phyloP scores from a whole-genome alignment of 2,329 filamentous ascomycete genomes.

The Nemania sp. region DNA sequence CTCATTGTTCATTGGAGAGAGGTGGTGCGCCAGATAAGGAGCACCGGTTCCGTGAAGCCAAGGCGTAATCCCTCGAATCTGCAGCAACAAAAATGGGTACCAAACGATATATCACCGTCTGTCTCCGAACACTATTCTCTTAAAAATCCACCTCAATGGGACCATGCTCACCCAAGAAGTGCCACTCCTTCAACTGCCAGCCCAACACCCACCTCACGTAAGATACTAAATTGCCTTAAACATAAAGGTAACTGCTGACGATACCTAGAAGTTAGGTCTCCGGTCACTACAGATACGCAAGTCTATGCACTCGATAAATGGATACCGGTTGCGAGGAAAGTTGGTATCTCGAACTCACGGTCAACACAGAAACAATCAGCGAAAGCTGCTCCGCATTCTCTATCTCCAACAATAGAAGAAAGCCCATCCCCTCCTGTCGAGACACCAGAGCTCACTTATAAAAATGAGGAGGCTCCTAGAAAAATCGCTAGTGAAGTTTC shows the following conservation, averaged over 20 bases:
- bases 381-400: conserved; percentile 37
- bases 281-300: conserved; percentile 13
- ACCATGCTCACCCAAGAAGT: conserved; percentile 42
- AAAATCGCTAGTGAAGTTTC: background rate
- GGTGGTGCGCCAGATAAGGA: conserved; percentile 70
- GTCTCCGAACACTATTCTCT: conserved; percentile 57
- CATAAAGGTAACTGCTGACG: conserved; percentile 3
- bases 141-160: conserved; percentile 55
- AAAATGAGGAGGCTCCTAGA: background rate
- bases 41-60: conserved; percentile 54
- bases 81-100: conserved; percentile 32
- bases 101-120: conserved; percentile 56
- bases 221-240: conserved; percentile 24
- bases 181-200: conserved; percentile 55
- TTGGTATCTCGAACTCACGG: conserved; percentile 38
- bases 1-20: conserved; percentile 74
- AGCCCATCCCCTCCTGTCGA: conserved; percentile 31
- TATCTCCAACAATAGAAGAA: conserved; percentile 52
- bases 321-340: conserved; percentile 16
- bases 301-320: conserved; percentile 15
- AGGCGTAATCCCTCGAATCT: conserved; percentile 32
- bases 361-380: conserved; percentile 29
- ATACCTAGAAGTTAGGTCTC: conserved; percentile 30
- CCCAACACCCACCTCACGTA: conserved; percentile 50
- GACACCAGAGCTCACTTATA: background rate